Base-by-base conservation (phyloP, 2,329 filamentous ascomycete species). In the Cordyceps farinosa region DNA sequence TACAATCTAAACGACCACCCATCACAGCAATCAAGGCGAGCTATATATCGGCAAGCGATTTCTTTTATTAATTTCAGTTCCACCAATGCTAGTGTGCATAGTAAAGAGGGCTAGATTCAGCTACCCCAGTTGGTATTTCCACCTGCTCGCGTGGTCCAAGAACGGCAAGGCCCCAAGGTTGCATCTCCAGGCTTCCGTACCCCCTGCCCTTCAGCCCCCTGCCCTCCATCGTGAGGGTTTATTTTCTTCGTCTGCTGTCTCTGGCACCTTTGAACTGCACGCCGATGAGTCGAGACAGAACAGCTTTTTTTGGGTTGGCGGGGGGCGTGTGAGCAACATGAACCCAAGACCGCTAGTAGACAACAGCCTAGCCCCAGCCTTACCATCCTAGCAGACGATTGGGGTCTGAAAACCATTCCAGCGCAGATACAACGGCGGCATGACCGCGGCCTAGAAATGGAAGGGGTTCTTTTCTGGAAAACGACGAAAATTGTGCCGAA, bases 281-380 rank as follows among this genome's bases (percentile, higher is more conserved):
- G 45, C 27, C 22, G 10, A 13, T 17, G 6, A 27, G n/a, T 7
- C 13, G 5, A 48, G 45, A 22, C 22, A 48, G 45, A 36, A 53
- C 34, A 27, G 11, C 8, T 53, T 22, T 38, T 15, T 22, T 22
- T 22, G 38, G 54, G 30, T 27, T 30, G 11, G 29, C n/a, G 36
- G 22, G 27, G 45, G 44, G 56, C 22, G 55, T 40, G 44, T 59
- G 56, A 48, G 56, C 40, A 58, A 48, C 11, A 27, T 29, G 45
- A 15, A 27, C 8, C 7, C 8, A 11, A 32, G n/a, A 8, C 34
- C 56, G 36, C 48, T 34, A 42, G 45, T 44, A 9, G 36, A 45
- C 27, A 30, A 44, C 48, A 17, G 30, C 36, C 36, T 42, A 52
- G 36, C 45, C 56, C 34, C 34, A 59, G 45, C 56, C 56, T 59